Evolutionary conservation across 179 eudicot species (phyloP), one percentile per base, ranked within the genome.

Genomic region (Amaranthus tricolor): DNA sequence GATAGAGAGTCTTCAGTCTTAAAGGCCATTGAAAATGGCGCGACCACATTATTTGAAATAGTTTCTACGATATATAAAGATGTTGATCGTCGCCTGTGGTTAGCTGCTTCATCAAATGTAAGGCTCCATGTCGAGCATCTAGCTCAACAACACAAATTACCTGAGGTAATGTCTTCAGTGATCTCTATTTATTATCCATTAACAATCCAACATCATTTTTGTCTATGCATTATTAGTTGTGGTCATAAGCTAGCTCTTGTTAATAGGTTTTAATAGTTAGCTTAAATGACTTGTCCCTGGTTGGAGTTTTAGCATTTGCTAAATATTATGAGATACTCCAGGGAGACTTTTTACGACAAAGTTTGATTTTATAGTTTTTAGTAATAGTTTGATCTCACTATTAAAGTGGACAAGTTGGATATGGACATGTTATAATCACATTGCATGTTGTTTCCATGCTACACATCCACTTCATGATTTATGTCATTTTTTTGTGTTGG

Each of bases 61-160:
- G 95, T 94, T 84, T 82, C 96, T 69, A 73, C 81, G 50, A 75
- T 91, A 62, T 94, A 92, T 81, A 84, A 92, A 72, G 84, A 89
- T 68, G 97, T 90, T 71, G 96, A 94, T 79, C 90, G 89, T 61
- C 73, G 83, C 62, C 75, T 82, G 68, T 94, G 98, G 98, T 51
- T 82, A 78, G 77, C 68, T 69, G 97, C 98, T 69, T 78, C 91
- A 75, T 89, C 93, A 74, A 94, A 92, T 82, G 97, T 94, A 79
- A 92, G 84, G 86, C 98, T 94, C 72, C 98, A 94, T 74, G 96
- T 94, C 77, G 94, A 90, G 80, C 94, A 90, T 80, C 89, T 94
- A 47, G 96, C 91, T 77, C 70, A 84, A 71, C 90, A 87, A 71
- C 79, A 88, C 60, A 90, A 87, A 82, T 83, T 94, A 73, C 98